phyloP scores from a whole-genome alignment of 1,284 basidiomycete genomes.

The Singerocomus inundabilis region DNA sequence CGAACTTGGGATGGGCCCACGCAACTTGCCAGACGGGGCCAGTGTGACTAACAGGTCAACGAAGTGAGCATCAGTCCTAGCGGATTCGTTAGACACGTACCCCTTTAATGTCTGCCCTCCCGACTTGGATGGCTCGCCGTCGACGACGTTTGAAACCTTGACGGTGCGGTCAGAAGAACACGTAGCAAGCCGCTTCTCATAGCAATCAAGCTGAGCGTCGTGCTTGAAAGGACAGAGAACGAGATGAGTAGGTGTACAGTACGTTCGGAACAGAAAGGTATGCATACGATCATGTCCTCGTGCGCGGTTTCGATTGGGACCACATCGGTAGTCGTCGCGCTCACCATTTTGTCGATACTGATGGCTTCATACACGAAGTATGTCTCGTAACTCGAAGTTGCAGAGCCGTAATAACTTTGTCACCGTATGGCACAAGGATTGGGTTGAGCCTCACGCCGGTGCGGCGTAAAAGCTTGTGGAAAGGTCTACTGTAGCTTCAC shows the following conservation, averaged over 20 bases:
- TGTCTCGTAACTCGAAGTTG: no score
- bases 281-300: constrained; percentile 93
- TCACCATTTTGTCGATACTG: constrained; percentile 19
- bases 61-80: background rate
- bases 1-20: constrained; percentile 99
- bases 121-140: constrained; percentile 74
- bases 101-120: constrained; percentile 81
- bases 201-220: constrained; percentile 98
- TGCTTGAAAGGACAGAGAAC: no score
- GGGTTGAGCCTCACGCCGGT: no score
- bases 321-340: constrained; percentile 60
- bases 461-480: no score
- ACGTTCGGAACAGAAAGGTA: background rate
- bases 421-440: no score
- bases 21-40: constrained; percentile 99
- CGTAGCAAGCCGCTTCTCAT: constrained; percentile 94
- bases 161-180: constrained; percentile 96
- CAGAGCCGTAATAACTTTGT: no score
- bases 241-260: background rate
- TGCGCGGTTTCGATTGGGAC: constrained; percentile 88
- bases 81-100: constrained; percentile 42
- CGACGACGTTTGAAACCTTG: constrained; percentile 93
- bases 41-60: constrained; percentile 65
- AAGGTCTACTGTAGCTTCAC: no score
- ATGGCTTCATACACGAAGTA: no score